Base-by-base conservation (phyloP, 176 grass and related monocot genomes). In the Zoysia japonica region DNA sequence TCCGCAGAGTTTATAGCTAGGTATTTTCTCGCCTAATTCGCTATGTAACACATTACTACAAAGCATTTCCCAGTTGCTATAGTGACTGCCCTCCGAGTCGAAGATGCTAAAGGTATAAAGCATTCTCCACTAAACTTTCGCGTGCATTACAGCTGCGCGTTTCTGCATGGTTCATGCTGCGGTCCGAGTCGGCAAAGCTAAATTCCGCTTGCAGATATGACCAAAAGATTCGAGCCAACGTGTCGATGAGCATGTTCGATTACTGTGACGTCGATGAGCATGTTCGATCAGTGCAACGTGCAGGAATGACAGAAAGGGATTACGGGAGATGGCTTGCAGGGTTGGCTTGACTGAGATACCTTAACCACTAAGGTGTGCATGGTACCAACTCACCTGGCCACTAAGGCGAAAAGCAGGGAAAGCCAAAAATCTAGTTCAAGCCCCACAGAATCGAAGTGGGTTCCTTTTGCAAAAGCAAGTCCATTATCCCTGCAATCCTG, bases 281-380 rank as follows among this genome's bases (percentile, higher is more conserved):
- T 40, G n/a, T 66, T 65, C 39, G n/a, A 57, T 65, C 62, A 46
- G 49, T 6, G 40, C 43, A 13, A 28, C 61, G 2, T 47, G 49
- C 71, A 72, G 57, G 73, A 56, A 77, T 77, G 78, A 61, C 47
- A 54, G 85, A 61, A 72, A 87, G 45, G 80, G 65, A 60, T 28
- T 28, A 67, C 43, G 0, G 20, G 37, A 65, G 5, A 67, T 57
- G 72, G 41, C 16, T 40, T 70, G 28, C 62, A 68, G 70, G 72
- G 74, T 61, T 73, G 13, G 44, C 61, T 74, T 74, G 75, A 46
- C 19, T 47, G 78, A 85, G 78, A 85, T 89, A 78, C 78, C 83
- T 82, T 85, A 89, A 82, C 83, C 83, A 68, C 60, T 82, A 89
- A 85, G 87, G 73, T 72, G 61, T 63, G 43, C 77, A 51, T 74